Evolutionary conservation across 2,329 filamentous ascomycete genomes (phyloP).

Genomic region (Microdochium bolleyi): DNA sequence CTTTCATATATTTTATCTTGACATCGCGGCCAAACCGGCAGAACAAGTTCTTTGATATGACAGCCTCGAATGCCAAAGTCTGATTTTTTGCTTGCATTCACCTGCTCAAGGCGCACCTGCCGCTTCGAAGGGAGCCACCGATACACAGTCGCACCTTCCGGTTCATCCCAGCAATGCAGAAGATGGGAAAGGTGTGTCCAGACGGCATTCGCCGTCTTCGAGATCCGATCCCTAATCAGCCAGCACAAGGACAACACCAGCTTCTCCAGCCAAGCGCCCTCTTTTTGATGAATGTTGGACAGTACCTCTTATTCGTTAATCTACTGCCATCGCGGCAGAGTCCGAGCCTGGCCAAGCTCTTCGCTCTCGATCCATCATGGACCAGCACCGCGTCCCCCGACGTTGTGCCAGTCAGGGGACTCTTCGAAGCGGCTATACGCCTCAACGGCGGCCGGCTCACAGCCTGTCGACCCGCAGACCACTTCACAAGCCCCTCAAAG

Average conservation of each 20-base stretch:
- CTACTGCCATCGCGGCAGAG: slow-evolving; percentile 1
- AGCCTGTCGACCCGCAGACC: slow-evolving; percentile 14
- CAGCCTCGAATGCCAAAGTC: too few relatives aligned
- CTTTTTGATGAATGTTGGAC: slow-evolving; percentile 10
- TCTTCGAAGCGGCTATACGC: slow-evolving; percentile 16
- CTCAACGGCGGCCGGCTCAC: slow-evolving; percentile 9
- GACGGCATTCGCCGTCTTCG: too few relatives aligned
- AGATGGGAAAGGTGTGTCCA: too few relatives aligned
- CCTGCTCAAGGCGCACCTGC: too few relatives aligned
- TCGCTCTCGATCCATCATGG: slow-evolving; percentile 5
- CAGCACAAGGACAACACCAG: not conserved
- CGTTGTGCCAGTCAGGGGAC: slow-evolving; percentile 23
- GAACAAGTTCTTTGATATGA: too few relatives aligned
- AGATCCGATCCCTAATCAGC: not conserved
- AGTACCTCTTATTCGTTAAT: slow-evolving; percentile 15
- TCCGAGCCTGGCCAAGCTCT: slow-evolving; percentile 1
- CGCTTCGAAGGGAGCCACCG: too few relatives aligned
- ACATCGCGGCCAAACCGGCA: too few relatives aligned
- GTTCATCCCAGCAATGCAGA: too few relatives aligned
- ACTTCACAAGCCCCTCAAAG: slow-evolving; percentile 31
- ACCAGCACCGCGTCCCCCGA: slow-evolving; percentile 18
- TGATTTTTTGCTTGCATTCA: too few relatives aligned
- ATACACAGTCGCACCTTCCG: too few relatives aligned
- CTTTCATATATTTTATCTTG: too few relatives aligned
- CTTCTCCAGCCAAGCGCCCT: slow-evolving; percentile 4